Evolutionary conservation across 164 flowering plant species (phyloP), one percentile per base, ranked within the genome.

Genomic region (Amborella trichopoda): DNA sequence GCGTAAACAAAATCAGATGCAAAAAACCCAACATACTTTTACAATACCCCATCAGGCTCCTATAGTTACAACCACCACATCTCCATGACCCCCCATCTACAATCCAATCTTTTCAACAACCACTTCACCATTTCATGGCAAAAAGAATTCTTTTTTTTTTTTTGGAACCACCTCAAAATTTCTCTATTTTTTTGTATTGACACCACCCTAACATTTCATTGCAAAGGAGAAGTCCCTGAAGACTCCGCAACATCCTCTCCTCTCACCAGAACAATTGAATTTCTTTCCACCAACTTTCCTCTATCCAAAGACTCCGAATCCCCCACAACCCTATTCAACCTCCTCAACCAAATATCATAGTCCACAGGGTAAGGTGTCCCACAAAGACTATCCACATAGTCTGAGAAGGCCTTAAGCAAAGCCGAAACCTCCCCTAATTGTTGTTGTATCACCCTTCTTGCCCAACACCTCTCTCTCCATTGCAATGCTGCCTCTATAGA

Each of bases 281-380:
- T 16, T 48, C 54, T 64, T 39, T 74, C 72, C 28, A 70, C 50
- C 49, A 60, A 50, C 54, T 78, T 74, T 17, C 80, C 84, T 46
- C 66, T 65, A 46, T 72, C 77, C 17, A 53, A 39, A n/a, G n/a
- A n/a, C n/a, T n/a, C n/a, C 19, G 53, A 36, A 13, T 74, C 78
- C 61, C 75, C 77, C n/a, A 78, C 70, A 21, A 62, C 69, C 52
- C 56, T 70, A 41, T 64, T 66, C 51, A 85, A 52, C 47, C 91
- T 68, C 59, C 65, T 84, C 46, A 84, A 60, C 94, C 94, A 81
- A 23, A 79, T 77, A 21, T 74, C 83, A 56, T 75, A 75, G 48
- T 81, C 81, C 4, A 84, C 75, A 3, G 94, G 80, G 44, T 81
- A 84, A 3, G 94, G 90, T 5, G 94, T 84, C 33, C 94, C 90